Base-by-base conservation (phyloP, 495 filamentous ascomycete species). In the Aspergillus ostianus region DNA sequence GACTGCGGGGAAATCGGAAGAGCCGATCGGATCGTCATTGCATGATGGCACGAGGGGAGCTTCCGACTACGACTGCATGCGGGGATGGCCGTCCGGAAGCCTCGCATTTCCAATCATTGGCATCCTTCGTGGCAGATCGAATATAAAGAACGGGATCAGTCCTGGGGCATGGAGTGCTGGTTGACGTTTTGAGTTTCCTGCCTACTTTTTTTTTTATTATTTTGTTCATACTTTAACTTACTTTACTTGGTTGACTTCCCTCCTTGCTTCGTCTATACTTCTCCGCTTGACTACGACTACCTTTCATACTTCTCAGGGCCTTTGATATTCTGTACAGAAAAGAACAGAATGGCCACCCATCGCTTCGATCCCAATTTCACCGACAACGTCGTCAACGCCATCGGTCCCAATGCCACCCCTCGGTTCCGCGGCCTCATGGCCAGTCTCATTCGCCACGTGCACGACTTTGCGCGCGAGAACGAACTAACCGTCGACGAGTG, bases 331-430 rank as follows among this genome's bases (percentile, higher is more conserved):
- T n/a, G n/a, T n/a, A n/a, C n/a, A n/a, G n/a, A n/a, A n/a, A n/a
- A 52, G 52, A 75, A 45, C n/a, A n/a, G n/a, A 45, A 77, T 76
- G 74, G 67, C 73, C 46, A 63, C 66, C 41, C 72, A 73, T 60
- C 64, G 73, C 53, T 80, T 80, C 67, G 80, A 88, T 66, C 82
- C 84, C 46, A 73, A 79, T 51, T 87, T 91, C 80, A 90, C 87
- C 41, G 79, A 87, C 66, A 76, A 77, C 63, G 88, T 91, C 67
- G 85, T 89, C 74, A 80, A 85, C 58, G 82, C 89, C 29, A 92
- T 85, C 52, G 89, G 87, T 2, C 85, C 85, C 4, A 85, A 88
- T 32, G 84, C 85, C 50, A 70, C 78, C 36, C 85, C 84, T 30
- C 81, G 88, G 20, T 62, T 77, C 61, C 70, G 75, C 53, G 63